Percentiles rank a stretch among this genome's conserved stretches.
Conservation (phyloP, 768 basidiomycete species). For the Tricholoma hemisulphureum region DNA sequence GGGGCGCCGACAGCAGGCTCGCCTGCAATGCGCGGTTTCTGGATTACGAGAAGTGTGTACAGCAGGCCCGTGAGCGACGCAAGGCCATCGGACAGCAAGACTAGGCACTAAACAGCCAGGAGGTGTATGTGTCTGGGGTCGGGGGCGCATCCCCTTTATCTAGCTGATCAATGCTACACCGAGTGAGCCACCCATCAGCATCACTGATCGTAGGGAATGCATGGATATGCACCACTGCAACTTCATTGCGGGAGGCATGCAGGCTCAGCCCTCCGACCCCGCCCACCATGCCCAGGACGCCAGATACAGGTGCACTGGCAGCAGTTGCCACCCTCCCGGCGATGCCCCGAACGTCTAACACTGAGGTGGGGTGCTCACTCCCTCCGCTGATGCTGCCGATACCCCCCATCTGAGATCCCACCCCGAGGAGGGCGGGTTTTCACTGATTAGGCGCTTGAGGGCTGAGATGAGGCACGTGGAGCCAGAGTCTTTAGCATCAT, state of each 20-base stretch:
- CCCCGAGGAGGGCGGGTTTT: slow-evolving; percentile 86
- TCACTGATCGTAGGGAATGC: background rate
- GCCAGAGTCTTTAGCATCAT: slow-evolving; percentile 60
- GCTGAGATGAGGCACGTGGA: slow-evolving; percentile 78
- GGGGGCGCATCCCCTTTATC: slow-evolving; percentile 95
- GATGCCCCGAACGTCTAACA: slow-evolving; percentile 62
- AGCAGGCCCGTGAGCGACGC: slow-evolving; percentile 70
- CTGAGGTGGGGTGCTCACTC: slow-evolving; percentile 40
- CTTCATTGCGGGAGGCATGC: slow-evolving; percentile 78
- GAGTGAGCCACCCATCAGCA: slow-evolving; percentile 3
- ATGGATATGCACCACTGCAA: slow-evolving; percentile 73
- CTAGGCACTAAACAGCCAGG: slow-evolving; percentile 83
- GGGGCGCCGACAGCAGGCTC: slow-evolving; percentile 69
- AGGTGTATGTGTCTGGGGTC: slow-evolving; percentile 93
- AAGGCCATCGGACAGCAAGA: slow-evolving; percentile 84
- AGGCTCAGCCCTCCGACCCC: slow-evolving; percentile 67
- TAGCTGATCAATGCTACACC: slow-evolving; percentile 86
- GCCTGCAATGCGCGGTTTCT: slow-evolving; percentile 60
- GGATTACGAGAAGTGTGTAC: slow-evolving; percentile 70
- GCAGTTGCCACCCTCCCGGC: slow-evolving; percentile 84
- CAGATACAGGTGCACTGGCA: slow-evolving; percentile 79
- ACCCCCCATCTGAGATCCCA: slow-evolving; percentile 77
- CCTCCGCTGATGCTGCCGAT: slow-evolving; percentile 49
- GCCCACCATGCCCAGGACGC: slow-evolving; percentile 84
- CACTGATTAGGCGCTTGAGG: slow-evolving; percentile 82